Percentiles rank a stretch among this genome's conserved stretches.
phyloP scores from a whole-genome alignment of 2,329 filamentous ascomycete species.

The Fusarium sp. region DNA sequence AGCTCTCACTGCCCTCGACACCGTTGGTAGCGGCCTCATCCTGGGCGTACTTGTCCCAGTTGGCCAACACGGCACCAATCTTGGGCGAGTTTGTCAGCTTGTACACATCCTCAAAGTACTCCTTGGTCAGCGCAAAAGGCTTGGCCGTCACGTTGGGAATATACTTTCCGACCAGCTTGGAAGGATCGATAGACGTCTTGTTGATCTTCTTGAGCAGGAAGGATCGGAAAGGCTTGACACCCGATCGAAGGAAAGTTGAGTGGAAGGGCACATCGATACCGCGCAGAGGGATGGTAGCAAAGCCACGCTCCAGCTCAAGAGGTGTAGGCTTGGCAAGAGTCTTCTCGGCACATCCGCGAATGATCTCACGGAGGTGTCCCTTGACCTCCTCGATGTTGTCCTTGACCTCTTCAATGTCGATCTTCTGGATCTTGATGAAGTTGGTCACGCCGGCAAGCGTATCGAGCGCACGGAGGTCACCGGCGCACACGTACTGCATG shows the following conservation, averaged over 20 bases:
- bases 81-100: conserved; percentile 84
- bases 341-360: conserved; percentile 84
- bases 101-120: conserved; percentile 99
- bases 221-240: conserved; percentile 97
- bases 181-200: conserved; percentile 97
- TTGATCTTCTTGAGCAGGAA: conserved; percentile 99
- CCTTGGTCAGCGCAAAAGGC: conserved; percentile 94
- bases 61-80: conserved; percentile 83
- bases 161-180: conserved; percentile 97
- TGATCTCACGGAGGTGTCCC: conserved; percentile 87
- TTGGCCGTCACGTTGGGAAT: conserved; percentile 98
- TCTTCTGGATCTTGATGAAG: conserved; percentile 95
- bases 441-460: conserved; percentile 85
- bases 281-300: conserved; percentile 94
- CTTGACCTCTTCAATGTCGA: conserved; percentile 94
- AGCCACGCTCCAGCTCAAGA: conserved; percentile 90
- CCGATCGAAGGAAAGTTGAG: conserved; percentile 95
- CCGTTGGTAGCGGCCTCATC: conserved; percentile 54
- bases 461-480: conserved; percentile 75
- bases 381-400: conserved; percentile 92
- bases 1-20: conserved; percentile 51
- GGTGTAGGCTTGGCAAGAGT: conserved; percentile 90
- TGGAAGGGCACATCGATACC: conserved; percentile 99
- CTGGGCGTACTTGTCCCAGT: conserved; percentile 78
- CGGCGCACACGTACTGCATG: conserved; percentile 78